A percentile compares a stretch with the other conserved stretches of the same genome.
Conservation (phyloP, 257 asterid genomes). For the Solanum megistacrolobum region DNA sequence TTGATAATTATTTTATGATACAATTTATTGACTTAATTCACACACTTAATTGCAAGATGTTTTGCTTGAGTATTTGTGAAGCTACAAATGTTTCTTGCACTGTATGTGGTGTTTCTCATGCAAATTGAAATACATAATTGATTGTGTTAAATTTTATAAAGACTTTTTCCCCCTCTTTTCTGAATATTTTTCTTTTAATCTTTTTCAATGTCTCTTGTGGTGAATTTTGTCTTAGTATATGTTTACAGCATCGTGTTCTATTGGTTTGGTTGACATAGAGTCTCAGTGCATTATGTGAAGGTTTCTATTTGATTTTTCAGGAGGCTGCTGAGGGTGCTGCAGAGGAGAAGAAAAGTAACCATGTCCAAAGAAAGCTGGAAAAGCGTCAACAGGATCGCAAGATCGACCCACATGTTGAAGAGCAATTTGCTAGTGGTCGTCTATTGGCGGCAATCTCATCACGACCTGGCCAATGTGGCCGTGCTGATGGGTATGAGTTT, state of each 20-base stretch:
- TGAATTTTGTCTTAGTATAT: not conserved
- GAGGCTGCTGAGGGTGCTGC: slow-evolving; percentile 26
- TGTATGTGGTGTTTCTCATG: not conserved
- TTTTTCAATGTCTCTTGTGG: not conserved
- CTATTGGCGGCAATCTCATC: slow-evolving; percentile 37
- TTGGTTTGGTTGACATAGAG: not conserved
- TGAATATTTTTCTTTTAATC: not conserved
- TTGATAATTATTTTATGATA: not conserved
- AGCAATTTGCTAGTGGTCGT: slow-evolving; percentile 41
- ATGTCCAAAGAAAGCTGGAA: slow-evolving; percentile 29
- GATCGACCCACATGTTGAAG: slow-evolving; percentile 40
- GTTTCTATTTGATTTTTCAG: not conserved
- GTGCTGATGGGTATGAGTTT: slow-evolving; percentile 32
- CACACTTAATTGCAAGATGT: not conserved
- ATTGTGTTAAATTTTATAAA: not conserved
- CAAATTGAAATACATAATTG: not conserved
- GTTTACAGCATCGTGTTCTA: not conserved
- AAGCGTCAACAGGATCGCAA: slow-evolving; percentile 38
- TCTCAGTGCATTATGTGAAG: not conserved
- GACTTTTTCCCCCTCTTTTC: not conserved
- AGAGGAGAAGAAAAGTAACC: slow-evolving; percentile 39
- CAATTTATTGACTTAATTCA: not conserved
- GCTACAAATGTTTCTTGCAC: not conserved
- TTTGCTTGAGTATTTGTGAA: not conserved
- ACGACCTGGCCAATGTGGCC: slow-evolving; percentile 50